phyloP scores from a whole-genome alignment of 116 monocot species.

The Papilionanthe hybrid region DNA sequence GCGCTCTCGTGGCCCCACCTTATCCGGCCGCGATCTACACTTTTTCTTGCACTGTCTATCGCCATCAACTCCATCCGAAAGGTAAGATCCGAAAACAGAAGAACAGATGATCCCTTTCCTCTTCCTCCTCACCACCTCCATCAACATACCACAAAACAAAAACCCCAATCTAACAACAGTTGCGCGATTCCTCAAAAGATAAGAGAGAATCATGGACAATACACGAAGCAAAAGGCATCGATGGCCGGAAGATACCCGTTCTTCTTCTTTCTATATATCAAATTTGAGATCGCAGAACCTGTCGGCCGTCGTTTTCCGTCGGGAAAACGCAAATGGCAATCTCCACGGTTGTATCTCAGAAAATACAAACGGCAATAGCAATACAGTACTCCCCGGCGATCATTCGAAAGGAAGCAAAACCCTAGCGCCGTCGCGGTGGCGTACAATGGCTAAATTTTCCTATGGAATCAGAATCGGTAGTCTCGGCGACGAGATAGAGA shows the following conservation, averaged over 20 bases:
- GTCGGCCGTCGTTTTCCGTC: background rate
- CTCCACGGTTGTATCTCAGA: background rate
- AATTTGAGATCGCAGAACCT: background rate
- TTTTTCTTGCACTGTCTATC: slow-evolving; percentile 20
- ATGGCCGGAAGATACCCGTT: slow-evolving; percentile 1
- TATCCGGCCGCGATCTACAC: slow-evolving; percentile 8
- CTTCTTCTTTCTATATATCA: slow-evolving; percentile 6
- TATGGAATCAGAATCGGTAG: background rate
- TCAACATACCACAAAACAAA: background rate
- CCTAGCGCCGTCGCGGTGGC: background rate
- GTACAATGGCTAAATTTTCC: background rate
- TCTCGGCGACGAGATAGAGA: no score
- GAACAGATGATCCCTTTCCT: slow-evolving; percentile 18
- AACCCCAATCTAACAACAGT: background rate
- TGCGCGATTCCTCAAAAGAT: background rate
- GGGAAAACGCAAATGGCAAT: slow-evolving; percentile 1
- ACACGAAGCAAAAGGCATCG: background rate
- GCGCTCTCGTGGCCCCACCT: slow-evolving; percentile 8
- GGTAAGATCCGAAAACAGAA: slow-evolving; percentile 5
- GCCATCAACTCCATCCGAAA: slow-evolving; percentile 4
- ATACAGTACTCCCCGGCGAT: background rate
- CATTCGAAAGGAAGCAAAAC: background rate
- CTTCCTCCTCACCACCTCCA: slow-evolving; percentile 21
- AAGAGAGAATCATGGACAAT: background rate
- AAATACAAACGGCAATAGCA: background rate